Percentiles rank a stretch among this genome's conserved stretches.
phyloP scores from a whole-genome alignment of 345 rosid species.

The Corymbia maculata region DNA sequence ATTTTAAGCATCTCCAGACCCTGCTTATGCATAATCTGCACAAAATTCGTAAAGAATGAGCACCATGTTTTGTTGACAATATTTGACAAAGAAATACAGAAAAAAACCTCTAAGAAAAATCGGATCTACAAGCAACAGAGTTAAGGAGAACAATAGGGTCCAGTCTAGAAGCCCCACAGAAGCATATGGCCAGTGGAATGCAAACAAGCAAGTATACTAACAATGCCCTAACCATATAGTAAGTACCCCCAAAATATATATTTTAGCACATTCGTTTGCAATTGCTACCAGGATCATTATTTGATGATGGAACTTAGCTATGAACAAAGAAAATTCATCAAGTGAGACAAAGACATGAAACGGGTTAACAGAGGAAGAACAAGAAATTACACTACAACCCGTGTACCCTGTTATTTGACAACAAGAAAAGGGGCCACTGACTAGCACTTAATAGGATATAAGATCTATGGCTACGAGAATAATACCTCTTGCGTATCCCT shows the following conservation, averaged over 20 bases:
- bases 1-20: slow-evolving; percentile 76
- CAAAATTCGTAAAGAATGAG: neutral
- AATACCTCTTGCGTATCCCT: slow-evolving; percentile 98
- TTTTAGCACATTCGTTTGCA: neutral
- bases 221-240: neutral
- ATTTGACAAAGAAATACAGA: neutral
- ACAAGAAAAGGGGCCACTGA: neutral
- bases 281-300: neutral
- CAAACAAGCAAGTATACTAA: neutral
- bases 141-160: neutral
- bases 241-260: neutral
- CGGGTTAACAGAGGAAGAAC: neutral
- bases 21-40: slow-evolving; percentile 69
- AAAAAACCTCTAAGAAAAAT: neutral
- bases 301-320: neutral
- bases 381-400: neutral
- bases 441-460: neutral
- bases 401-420: neutral
- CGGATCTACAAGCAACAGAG: neutral
- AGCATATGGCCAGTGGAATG: neutral
- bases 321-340: neutral
- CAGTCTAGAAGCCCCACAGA: neutral
- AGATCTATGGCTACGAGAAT: neutral
- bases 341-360: neutral
- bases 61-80: neutral